Evolutionary conservation across 331 rosid genomes (phyloP), one percentile per base, ranked within the genome.

Genomic region (Cucumis variabilis): DNA sequence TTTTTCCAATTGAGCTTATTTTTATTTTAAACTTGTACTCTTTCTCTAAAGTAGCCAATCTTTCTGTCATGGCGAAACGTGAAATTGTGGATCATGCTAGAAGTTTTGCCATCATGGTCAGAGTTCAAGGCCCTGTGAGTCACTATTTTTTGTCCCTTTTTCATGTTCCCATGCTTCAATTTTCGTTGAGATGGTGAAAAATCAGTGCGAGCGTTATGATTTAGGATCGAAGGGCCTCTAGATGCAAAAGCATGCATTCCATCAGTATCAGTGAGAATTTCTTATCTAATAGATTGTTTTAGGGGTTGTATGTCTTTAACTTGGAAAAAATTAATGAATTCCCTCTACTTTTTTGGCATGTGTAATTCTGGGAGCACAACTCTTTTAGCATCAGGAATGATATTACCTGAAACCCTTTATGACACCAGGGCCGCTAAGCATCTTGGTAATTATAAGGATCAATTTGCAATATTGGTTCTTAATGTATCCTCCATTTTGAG

Each of bases 171-270:
- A 13, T 73, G 71, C 85, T 72, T 77, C 58, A 83, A 81, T 16
- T 66, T 85, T 14, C 23, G 24, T 27, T 74, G 88, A 75, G 67
- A 53, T 74, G 74, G 48, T 74, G 83, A 75, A 50, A 46, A 85
- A 67, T 62, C 62, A 24, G 83, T 70, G 84, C 88, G 48, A 73
- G 20, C 80, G 55, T 73, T 84, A 23, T 88, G 74, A n/a, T 84
- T 88, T 88, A 97, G 99, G 99, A 97, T 86, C 99, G 15, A 97
- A 97, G 86, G 98, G 99, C 83, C 73, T 97, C 95, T 95, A 97
- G 93, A 93, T 95, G 98, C 93, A 97, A 90, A 93, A 83, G 63
- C 98, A 95, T 88, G 99, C 97, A 86, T 97, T 97, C 87, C 99
- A 97, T 87, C 98, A 93, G 33, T 94, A 97, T 92, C 91, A 92